Base-by-base conservation (phyloP, 1,284 basidiomycete species). In the Pholiota adiposa region DNA sequence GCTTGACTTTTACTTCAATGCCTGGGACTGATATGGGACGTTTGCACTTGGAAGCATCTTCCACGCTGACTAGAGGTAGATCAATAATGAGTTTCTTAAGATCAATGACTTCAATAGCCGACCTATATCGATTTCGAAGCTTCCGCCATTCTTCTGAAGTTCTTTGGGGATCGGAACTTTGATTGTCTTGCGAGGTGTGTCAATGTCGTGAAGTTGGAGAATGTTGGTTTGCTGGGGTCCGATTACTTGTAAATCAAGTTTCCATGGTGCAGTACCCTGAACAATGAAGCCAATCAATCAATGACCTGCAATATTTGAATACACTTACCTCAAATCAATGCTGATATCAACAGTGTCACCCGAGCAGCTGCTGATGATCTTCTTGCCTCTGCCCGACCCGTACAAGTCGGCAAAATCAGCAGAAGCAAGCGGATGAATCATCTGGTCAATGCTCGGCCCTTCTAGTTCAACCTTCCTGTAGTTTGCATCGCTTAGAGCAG, bases 211-310 rank as follows among this genome's bases (percentile, higher is more conserved):
- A 61, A 92, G 76, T n/a, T 75, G 74, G 21, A 91, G 63, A 8
- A 77, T 80, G 62, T 91, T 86, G 2, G 88, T 84, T 36, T 80
- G 83, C 52, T 81, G 82, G 4, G 88, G 85, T 5, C 89, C 88
- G 40, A 92, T 86, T 21, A 93, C 79, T 69, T 94, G 90, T 44
- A 94, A 79, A 56, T 92, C 90, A 29, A 97, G 72, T 66, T 86
- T 90, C 89, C 94, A 96, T 0, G 95, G 94, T 5, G 88, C 87
- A n/a, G 88, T 92, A 54, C 95, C 95, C 89, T 93, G 60, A n/a
- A 38, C 23, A 40, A 51, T 11, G 25, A 53, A n/a, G 14, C 18
- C 9, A 41, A 27, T 40, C 27, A 55, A 23, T 18, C 21, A 27
- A 58, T 49, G 27, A 43, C 14, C 49, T 14, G 51, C 33, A 59